A percentile compares a stretch with the other conserved stretches of the same genome.
Conservation (phyloP, 2,329 filamentous ascomycete species). For the Talaromyces marneffei region DNA sequence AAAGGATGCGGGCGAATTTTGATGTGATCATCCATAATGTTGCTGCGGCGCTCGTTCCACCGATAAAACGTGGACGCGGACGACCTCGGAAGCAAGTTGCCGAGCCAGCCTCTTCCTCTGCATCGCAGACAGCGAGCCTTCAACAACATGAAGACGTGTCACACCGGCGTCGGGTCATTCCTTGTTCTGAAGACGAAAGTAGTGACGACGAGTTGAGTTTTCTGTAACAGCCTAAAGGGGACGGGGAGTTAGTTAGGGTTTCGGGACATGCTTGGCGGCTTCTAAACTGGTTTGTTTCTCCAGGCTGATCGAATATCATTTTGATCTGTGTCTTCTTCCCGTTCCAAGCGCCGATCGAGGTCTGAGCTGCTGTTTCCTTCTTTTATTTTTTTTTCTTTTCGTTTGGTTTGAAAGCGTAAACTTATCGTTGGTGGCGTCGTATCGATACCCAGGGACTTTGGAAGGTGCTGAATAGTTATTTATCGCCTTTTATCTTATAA, state of each 20-base stretch:
- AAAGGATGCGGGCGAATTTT: background rate
- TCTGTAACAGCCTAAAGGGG: constrained; percentile 15
- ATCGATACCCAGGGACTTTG: constrained; percentile 6
- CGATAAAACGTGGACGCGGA: constrained; percentile 5
- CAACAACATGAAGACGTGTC: constrained; percentile 4
- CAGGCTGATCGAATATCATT: background rate
- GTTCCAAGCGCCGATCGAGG: background rate
- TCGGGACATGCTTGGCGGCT: background rate
- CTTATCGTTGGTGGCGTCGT: constrained; percentile 3
- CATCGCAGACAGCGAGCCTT: background rate
- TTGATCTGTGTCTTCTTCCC: background rate
- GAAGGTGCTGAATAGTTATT: background rate
- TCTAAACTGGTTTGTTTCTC: background rate
- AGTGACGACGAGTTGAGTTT: constrained; percentile 38
- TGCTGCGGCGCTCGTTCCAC: background rate
- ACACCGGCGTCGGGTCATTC: constrained; percentile 19
- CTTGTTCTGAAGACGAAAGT: constrained; percentile 26
- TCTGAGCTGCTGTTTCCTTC: background rate
- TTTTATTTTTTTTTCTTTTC: background rate
- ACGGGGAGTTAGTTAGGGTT: background rate
- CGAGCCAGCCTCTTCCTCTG: background rate
- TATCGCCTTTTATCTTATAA: background rate
- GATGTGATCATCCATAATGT: constrained; percentile 13
- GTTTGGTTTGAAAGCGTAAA: background rate
- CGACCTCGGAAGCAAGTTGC: constrained; percentile 9